A percentile compares a stretch with the other conserved stretches of the same genome.
These are phyloP conservation scores for Rhodosporidiobolus odoratus DNA, from an alignment of 768 basidiomycete species.

Conservation along the genomic window DNA sequence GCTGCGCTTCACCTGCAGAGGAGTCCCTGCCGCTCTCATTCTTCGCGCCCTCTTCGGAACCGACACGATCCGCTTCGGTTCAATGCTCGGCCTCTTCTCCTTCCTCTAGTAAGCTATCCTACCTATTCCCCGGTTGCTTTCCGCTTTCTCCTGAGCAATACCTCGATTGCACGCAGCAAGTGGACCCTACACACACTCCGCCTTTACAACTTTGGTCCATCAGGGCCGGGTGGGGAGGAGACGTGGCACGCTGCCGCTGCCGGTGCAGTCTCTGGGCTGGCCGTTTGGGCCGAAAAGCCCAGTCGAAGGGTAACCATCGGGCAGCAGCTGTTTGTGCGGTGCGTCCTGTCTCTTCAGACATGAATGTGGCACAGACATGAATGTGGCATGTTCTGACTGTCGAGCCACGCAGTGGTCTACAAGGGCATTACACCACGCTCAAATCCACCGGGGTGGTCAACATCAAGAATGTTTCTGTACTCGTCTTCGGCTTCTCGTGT, in stretches of 20 bases:
- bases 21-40: constrained; percentile 61
- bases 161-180: constrained; percentile 43
- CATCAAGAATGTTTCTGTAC: constrained; percentile 74
- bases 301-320: constrained; percentile 63
- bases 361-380: no score
- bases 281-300: constrained; percentile 71
- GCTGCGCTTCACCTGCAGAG: constrained; percentile 48
- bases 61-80: constrained; percentile 77
- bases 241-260: constrained; percentile 76
- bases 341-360: constrained; percentile 43
- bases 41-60: constrained; percentile 75
- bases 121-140: not conserved
- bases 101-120: constrained; percentile 53
- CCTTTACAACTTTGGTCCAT: constrained; percentile 39
- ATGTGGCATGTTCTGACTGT: no score
- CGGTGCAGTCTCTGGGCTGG: constrained; percentile 67
- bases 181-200: constrained; percentile 54
- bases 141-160: constrained; percentile 44
- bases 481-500: constrained; percentile 75
- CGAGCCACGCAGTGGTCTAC: constrained; percentile 62
- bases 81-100: constrained; percentile 66
- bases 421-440: constrained; percentile 79
- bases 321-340: constrained; percentile 86
- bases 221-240: constrained; percentile 51
- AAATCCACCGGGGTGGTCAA: constrained; percentile 61